Evolutionary conservation across 371 early-diverging fungal species (phyloP).

Genomic region (Haplosporangium sp.): DNA sequence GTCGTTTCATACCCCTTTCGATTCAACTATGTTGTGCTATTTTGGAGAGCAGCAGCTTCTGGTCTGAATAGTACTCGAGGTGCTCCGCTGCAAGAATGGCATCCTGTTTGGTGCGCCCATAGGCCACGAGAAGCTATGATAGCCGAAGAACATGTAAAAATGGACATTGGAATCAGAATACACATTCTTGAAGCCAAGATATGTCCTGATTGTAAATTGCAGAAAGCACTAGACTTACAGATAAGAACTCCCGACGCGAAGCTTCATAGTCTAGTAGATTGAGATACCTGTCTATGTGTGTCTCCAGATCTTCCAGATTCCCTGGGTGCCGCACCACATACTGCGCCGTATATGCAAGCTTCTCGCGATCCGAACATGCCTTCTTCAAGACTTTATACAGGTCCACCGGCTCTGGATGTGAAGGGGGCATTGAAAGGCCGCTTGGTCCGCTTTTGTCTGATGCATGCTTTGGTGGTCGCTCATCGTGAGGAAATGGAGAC

Average conservation of each 20-base stretch:
- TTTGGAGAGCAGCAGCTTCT: slow-evolving; percentile 15
- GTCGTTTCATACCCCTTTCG: no score
- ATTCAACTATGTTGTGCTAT: no score
- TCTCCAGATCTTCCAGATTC: slow-evolving; percentile 31
- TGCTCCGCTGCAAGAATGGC: slow-evolving; percentile 12
- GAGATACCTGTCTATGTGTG: slow-evolving; percentile 32
- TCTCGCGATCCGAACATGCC: slow-evolving; percentile 41
- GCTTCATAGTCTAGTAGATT: slow-evolving; percentile 42
- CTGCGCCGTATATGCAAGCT: slow-evolving; percentile 36
- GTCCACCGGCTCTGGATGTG: slow-evolving; percentile 13
- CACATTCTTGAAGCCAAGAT: no score
- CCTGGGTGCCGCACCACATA: slow-evolving; percentile 45
- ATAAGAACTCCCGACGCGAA: slow-evolving; percentile 38
- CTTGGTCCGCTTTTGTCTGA: not conserved
- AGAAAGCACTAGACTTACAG: slow-evolving; percentile 9
- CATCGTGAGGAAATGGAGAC: slow-evolving; percentile 24
- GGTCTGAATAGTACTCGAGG: slow-evolving; percentile 38
- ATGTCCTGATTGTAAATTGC: not conserved
- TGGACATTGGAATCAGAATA: no score
- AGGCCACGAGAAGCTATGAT: slow-evolving; percentile 26
- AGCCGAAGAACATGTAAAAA: not conserved
- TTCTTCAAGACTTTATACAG: slow-evolving; percentile 39
- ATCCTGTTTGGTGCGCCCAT: slow-evolving; percentile 9
- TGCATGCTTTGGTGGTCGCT: not conserved
- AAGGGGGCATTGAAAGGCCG: not conserved